Percentiles rank a stretch among this genome's conserved stretches.
phyloP scores from a whole-genome alignment of 192 early-diverging fungal genomes.

The Dissophora ornata region DNA sequence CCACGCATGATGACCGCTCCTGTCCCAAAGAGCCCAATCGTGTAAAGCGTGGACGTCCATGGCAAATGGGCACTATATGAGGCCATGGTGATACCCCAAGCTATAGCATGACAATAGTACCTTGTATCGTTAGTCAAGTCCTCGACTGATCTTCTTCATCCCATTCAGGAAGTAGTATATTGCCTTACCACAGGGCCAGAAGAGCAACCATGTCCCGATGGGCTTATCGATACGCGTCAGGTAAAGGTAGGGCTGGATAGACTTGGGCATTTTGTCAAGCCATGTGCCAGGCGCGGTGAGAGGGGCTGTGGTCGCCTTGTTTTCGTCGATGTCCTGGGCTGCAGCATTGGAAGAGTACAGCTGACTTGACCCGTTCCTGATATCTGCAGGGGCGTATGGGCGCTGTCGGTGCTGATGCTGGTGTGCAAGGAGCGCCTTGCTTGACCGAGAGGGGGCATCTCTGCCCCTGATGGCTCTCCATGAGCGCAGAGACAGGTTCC shows the following conservation, averaged over 20 bases:
- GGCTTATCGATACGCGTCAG: constrained; percentile 90
- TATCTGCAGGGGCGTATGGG: neutral
- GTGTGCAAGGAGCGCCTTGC: neutral
- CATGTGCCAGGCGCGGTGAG: constrained; percentile 22
- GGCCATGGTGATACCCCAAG: constrained; percentile 82
- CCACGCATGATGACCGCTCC: constrained; percentile 95
- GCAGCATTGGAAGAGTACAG: constrained; percentile 5
- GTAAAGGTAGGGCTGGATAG: constrained; percentile 76
- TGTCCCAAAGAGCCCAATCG: constrained; percentile 83
- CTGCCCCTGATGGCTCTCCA: constrained; percentile 6
- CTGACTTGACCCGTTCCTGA: neutral
- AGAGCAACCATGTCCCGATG: constrained; percentile 91
- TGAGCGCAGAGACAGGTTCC: constrained; percentile 7
- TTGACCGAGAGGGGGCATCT: neutral
- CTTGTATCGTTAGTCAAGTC: no score
- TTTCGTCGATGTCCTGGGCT: neutral
- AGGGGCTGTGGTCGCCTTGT: neutral
- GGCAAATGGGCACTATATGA: constrained; percentile 68
- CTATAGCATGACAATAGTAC: constrained; percentile 44
- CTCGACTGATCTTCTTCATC: no score
- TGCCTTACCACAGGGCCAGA: constrained; percentile 87
- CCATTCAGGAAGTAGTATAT: no score
- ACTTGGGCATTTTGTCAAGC: constrained; percentile 51
- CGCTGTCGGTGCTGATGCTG: neutral
- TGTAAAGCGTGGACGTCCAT: constrained; percentile 63